A percentile compares a stretch with the other conserved stretches of the same genome.
Evolutionary conservation across 164 flowering plant species (phyloP).

Genomic region (Piper longum): DNA sequence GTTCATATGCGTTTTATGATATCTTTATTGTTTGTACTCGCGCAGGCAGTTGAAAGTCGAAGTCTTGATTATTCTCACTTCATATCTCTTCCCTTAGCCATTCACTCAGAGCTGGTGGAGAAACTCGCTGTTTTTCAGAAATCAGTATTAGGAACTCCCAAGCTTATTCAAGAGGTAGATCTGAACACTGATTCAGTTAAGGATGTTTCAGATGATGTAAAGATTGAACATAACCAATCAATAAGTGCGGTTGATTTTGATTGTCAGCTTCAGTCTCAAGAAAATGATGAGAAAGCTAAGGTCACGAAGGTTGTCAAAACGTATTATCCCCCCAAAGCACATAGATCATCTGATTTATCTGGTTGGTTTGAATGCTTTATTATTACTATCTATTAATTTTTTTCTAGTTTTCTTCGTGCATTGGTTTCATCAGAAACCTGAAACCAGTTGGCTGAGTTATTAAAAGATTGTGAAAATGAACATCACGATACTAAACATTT

Average conservation of each 20-base stretch:
- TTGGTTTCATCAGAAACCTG: not conserved
- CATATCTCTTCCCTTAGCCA: constrained; percentile 86
- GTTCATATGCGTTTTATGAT: not conserved
- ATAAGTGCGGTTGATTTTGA: constrained; percentile 22
- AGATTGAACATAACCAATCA: constrained; percentile 15
- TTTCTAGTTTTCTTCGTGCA: too few species aligned
- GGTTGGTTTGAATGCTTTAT: not conserved
- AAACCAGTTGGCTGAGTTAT: not conserved
- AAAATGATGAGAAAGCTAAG: constrained; percentile 24
- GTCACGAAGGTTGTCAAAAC: constrained; percentile 26
- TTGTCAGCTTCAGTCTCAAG: constrained; percentile 38
- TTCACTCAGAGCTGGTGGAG: constrained; percentile 71
- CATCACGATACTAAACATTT: too few species aligned
- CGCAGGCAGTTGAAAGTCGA: constrained; percentile 64
- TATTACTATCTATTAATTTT: too few species aligned
- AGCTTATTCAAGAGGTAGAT: constrained; percentile 14
- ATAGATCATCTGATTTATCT: constrained; percentile 13
- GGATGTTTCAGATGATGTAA: constrained; percentile 23
- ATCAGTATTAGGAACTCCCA: constrained; percentile 34
- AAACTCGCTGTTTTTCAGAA: constrained; percentile 73
- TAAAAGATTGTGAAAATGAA: too few species aligned
- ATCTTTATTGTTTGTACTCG: not conserved
- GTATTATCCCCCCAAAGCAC: constrained; percentile 35
- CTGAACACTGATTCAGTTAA: constrained; percentile 24
- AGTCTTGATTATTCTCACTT: constrained; percentile 79